Evolutionary conservation across 177 flowering plant species (phyloP).

Genomic region (Telopea speciosissima): DNA sequence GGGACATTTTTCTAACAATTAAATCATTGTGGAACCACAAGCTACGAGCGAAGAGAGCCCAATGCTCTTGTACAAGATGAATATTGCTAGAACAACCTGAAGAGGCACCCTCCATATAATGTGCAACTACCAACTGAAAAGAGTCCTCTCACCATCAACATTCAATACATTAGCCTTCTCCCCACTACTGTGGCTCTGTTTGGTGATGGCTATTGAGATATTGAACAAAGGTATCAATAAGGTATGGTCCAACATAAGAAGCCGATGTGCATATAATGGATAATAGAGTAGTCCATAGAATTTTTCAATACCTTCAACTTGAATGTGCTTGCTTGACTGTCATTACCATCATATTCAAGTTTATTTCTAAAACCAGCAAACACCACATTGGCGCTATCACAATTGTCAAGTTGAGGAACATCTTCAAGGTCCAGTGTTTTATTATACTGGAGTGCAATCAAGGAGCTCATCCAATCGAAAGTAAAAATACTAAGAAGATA

Average conservation of each 20-base stretch:
- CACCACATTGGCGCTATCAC: conserved; percentile 26
- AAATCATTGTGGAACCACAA: no score
- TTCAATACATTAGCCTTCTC: conserved; percentile 32
- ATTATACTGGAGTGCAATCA: conserved; percentile 23
- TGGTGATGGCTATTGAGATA: conserved; percentile 27
- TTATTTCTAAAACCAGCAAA: conserved; percentile 22
- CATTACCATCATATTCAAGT: conserved; percentile 17
- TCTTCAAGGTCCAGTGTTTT: conserved; percentile 39
- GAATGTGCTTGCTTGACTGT: neutral
- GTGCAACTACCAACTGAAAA: conserved; percentile 31
- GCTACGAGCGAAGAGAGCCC: neutral
- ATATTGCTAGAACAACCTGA: conserved; percentile 27
- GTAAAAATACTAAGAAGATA: conserved; percentile 18
- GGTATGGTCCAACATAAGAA: conserved; percentile 36
- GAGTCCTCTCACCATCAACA: conserved; percentile 33
- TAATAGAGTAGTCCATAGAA: conserved; percentile 30
- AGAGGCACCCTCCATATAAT: conserved; percentile 28
- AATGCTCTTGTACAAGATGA: conserved; percentile 28
- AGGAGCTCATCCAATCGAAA: conserved; percentile 29
- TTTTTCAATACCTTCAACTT: conserved; percentile 39
- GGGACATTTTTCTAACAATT: no score
- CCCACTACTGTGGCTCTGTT: conserved; percentile 29
- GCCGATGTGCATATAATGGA: conserved; percentile 30
- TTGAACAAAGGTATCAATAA: conserved; percentile 32
- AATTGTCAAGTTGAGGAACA: conserved; percentile 33